Base-by-base conservation (phyloP, 495 filamentous ascomycete genomes). In the Chaetomium fimeti region DNA sequence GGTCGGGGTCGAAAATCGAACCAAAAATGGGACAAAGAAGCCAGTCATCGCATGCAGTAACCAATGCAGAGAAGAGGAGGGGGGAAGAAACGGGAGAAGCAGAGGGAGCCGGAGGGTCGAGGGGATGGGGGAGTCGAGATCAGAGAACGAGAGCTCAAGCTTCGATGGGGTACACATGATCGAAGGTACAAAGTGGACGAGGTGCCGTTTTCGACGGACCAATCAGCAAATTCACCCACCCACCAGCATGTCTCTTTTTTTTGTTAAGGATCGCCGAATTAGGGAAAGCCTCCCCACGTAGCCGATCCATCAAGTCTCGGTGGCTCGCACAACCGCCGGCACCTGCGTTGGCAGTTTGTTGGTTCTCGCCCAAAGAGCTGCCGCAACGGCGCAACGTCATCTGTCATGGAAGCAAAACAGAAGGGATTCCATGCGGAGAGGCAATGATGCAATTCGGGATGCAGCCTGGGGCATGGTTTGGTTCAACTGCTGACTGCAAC, bases 71-170 rank as follows among this genome's bases (percentile, higher is more conserved):
- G 22, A 48, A 40, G 20, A 62, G 65, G 38, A 61, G 61, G 53
- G 60, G 54, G 28, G 62, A 69, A 75, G 70, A 73, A 75, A 64
- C 42, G 77, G 69, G 74, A 79, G 75, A 75, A 72, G 66, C 53
- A 66, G 67, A 71, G 76, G 77, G 75, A 70, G 68, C 55, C 55
- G 63, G 65, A 68, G 55, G 60, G 62, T 65, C 49, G 69, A 66
- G 66, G 66, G 60, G 38, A 69, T 65, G 69, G 70, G 71, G 70
- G 64, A 69, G 72, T 73, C 73, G 74, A 75, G 71, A 77, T 72
- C 74, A 69, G 72, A 74, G 73, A 71, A 66, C 43, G 49, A 53
- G 55, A 66, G 65, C 63, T 62, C 52, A 36, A 43, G 52, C 65
- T 60, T 52, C 66, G 68, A 70, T 67, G 72, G 69, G 32, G 72